These are phyloP conservation scores for Rhodotorula glutinis DNA, from an alignment of 1,284 basidiomycete species.

Conservation along the genomic window DNA sequence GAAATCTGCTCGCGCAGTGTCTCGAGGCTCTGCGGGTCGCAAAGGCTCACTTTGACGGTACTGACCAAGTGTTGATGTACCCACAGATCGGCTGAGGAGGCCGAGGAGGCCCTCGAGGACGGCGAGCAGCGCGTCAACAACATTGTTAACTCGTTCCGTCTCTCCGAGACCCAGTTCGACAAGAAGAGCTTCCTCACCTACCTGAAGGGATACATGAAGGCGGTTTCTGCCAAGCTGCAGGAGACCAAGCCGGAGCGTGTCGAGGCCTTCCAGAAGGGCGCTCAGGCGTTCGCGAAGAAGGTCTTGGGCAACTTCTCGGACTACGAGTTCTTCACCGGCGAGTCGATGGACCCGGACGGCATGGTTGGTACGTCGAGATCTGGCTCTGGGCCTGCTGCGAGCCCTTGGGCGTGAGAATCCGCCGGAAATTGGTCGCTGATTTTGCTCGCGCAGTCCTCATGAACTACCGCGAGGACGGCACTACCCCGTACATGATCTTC, in stretches of 20 bases:
- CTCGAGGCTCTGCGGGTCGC: no score
- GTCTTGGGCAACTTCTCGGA: slow-evolving; percentile 85
- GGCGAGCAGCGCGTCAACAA: slow-evolving; percentile 80
- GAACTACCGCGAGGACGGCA: slow-evolving; percentile 51
- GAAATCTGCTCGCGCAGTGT: slow-evolving; percentile 55
- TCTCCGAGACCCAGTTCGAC: slow-evolving; percentile 79
- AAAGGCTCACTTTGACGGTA: no score
- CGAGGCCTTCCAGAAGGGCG: slow-evolving; percentile 77
- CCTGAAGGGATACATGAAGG: slow-evolving; percentile 72
- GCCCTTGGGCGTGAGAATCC: neutral
- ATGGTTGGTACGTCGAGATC: slow-evolving; percentile 66
- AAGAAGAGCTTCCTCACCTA: slow-evolving; percentile 83
- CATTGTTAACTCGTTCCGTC: slow-evolving; percentile 87
- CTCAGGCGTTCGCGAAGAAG: slow-evolving; percentile 68
- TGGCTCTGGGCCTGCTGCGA: no score
- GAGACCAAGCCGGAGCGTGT: slow-evolving; percentile 65
- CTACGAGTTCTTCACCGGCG: slow-evolving; percentile 84
- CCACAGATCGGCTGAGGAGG: slow-evolving; percentile 69
- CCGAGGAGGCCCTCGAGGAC: slow-evolving; percentile 76
- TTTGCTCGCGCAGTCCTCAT: slow-evolving; percentile 58
- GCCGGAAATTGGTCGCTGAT: neutral
- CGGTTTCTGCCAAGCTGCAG: slow-evolving; percentile 64
- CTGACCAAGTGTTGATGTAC: no score
- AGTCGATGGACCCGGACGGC: slow-evolving; percentile 79
- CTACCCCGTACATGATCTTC: slow-evolving; percentile 13